Percentiles rank a stretch among this genome's conserved stretches.
Conservation (phyloP, 2,329 filamentous ascomycete genomes). For the Colletotrichum australisinense region DNA sequence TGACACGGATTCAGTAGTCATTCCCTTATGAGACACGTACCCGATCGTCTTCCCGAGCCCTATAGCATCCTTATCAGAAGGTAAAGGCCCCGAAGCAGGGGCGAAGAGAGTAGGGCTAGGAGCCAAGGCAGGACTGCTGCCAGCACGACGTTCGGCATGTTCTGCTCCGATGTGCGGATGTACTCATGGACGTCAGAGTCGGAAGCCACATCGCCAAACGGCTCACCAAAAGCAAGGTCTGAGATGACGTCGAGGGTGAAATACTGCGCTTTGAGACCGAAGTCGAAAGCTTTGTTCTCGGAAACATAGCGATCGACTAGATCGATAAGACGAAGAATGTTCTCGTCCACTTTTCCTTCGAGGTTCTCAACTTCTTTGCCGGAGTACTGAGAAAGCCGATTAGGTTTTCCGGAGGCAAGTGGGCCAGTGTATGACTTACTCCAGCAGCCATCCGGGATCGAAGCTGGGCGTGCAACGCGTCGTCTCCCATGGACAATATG, state of each 20-base stretch:
- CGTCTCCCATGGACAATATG: conserved; percentile 62
- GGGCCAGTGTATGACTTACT: conserved; percentile 42
- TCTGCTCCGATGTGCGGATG: conserved; percentile 54
- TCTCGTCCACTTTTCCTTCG: conserved; percentile 60
- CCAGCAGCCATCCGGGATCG: conserved; percentile 62
- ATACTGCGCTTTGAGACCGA: conserved; percentile 59
- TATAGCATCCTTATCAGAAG: conserved; percentile 50
- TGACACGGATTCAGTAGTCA: neutral
- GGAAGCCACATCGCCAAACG: conserved; percentile 57
- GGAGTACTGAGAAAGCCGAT: conserved; percentile 49
- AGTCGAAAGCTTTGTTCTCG: conserved; percentile 56
- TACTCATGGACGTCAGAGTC: conserved; percentile 61
- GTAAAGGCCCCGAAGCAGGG: conserved; percentile 52
- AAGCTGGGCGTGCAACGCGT: conserved; percentile 53
- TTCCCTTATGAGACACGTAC: conserved; percentile 49
- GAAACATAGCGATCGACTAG: conserved; percentile 56
- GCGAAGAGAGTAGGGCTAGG: conserved; percentile 52
- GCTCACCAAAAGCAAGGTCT: conserved; percentile 56
- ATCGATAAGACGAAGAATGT: conserved; percentile 55
- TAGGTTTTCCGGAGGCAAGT: no score
- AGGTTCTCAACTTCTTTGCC: conserved; percentile 64
- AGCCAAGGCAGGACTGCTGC: conserved; percentile 55
- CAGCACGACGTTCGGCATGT: conserved; percentile 57
- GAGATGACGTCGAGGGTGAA: conserved; percentile 46
- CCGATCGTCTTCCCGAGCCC: conserved; percentile 56